These are phyloP conservation scores for Russula olivacea DNA, from an alignment of 768 basidiomycete genomes.

Conservation along the genomic window DNA sequence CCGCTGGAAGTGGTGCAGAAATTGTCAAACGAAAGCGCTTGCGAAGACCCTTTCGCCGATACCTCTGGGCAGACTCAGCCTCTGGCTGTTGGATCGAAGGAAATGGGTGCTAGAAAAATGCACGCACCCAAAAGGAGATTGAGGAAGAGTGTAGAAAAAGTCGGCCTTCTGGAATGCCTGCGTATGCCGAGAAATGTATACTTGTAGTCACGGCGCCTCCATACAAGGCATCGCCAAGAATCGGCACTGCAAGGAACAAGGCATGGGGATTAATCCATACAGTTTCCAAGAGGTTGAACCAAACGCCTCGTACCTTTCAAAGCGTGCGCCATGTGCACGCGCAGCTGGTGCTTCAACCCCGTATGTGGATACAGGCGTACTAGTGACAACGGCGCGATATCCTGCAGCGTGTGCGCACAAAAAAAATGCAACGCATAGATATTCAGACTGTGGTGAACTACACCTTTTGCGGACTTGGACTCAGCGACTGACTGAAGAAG, in stretches of 20 bases:
- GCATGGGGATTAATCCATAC: not conserved
- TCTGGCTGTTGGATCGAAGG: not conserved
- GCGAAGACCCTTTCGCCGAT: slow-evolving; percentile 15
- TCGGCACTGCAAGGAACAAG: slow-evolving; percentile 10
- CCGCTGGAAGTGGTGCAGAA: slow-evolving; percentile 20
- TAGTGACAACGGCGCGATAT: slow-evolving; percentile 18
- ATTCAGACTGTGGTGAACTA: not conserved
- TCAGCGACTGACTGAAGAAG: slow-evolving; percentile 20
- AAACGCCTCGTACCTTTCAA: slow-evolving; percentile 13
- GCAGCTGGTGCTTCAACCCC: slow-evolving; percentile 25
- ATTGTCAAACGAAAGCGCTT: slow-evolving; percentile 23
- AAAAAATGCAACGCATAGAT: not conserved
- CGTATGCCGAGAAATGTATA: not conserved
- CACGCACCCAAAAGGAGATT: slow-evolving; percentile 21
- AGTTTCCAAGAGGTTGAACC: not conserved
- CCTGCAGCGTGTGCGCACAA: not conserved
- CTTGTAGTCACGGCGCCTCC: not conserved
- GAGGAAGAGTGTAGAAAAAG: slow-evolving; percentile 25
- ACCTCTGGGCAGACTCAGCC: slow-evolving; percentile 16
- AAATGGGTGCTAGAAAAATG: not conserved
- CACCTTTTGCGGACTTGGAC: not conserved
- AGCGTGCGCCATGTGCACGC: slow-evolving; percentile 20
- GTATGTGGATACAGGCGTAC: slow-evolving; percentile 22
- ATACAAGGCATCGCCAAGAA: slow-evolving; percentile 23
- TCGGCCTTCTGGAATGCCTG: slow-evolving; percentile 11